phyloP scores from a whole-genome alignment of 805 yeast genomes.

The Clavispora fructus region DNA sequence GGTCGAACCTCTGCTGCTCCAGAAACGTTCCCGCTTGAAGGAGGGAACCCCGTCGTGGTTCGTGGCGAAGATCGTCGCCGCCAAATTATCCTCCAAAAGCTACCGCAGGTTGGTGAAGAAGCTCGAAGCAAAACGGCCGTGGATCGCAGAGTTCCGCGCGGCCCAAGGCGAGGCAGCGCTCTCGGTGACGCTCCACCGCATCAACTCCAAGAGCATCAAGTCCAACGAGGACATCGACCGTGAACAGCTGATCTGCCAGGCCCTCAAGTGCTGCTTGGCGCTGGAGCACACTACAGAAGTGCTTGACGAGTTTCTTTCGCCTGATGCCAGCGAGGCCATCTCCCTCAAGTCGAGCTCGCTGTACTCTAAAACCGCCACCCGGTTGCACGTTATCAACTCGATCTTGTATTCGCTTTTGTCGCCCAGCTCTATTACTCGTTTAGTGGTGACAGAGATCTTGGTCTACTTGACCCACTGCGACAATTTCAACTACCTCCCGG shows the following conservation, averaged over 20 bases:
- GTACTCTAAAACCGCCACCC: conserved; percentile 21
- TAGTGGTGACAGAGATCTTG: conserved; percentile 37
- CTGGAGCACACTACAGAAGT: conserved; percentile 11
- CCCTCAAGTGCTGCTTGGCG: conserved; percentile 31
- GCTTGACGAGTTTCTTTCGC: not conserved
- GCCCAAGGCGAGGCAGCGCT: conserved; percentile 42
- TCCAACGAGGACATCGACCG: conserved; percentile 41
- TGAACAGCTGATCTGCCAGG: conserved; percentile 34
- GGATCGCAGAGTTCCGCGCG: conserved; percentile 31
- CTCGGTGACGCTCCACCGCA: conserved; percentile 31
- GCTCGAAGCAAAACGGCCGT: conserved; percentile 20
- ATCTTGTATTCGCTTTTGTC: conserved; percentile 35
- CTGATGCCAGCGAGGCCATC: conserved; percentile 4
- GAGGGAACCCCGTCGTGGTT: conserved; percentile 41
- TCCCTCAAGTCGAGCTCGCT: conserved; percentile 2
- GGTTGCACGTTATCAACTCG: conserved; percentile 30
- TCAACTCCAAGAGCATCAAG: conserved; percentile 38
- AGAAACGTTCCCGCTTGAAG: conserved; percentile 21
- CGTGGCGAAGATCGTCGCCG: conserved; percentile 32
- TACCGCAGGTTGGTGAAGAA: conserved; percentile 31
- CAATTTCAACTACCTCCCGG: conserved; percentile 17
- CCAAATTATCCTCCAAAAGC: conserved; percentile 27
- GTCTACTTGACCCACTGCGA: conserved; percentile 26
- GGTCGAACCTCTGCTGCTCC: conserved; percentile 1
- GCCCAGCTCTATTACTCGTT: conserved; percentile 36